Evolutionary conservation across 495 filamentous ascomycete genomes (phyloP).

Genomic region (Neurospora sp.): DNA sequence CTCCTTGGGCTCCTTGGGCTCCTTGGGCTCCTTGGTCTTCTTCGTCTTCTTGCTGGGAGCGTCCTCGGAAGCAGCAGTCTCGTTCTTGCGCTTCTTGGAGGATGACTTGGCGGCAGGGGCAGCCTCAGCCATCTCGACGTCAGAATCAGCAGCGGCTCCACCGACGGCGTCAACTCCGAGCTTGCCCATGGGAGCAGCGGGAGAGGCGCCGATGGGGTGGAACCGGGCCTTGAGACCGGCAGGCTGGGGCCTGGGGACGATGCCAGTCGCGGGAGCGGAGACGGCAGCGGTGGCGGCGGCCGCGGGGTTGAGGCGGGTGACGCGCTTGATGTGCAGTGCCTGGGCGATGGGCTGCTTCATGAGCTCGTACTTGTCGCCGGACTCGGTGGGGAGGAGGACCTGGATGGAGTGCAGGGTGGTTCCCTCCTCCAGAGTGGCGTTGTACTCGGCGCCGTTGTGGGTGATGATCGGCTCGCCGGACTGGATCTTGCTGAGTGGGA

Average conservation of each 20-base stretch:
- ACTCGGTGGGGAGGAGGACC: slow-evolving; percentile 31
- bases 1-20: neutral
- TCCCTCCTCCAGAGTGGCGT: slow-evolving; percentile 22
- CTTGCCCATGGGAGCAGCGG: slow-evolving; percentile 7
- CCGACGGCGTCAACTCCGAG: slow-evolving; percentile 6
- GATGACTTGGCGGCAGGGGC: slow-evolving; percentile 8
- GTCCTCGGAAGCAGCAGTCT: slow-evolving; percentile 28
- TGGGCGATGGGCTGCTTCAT: slow-evolving; percentile 30
- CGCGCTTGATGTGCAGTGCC: slow-evolving; percentile 32
- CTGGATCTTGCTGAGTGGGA: slow-evolving; percentile 28
- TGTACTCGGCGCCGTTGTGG: slow-evolving; percentile 33
- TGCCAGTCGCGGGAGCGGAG: slow-evolving; percentile 13
- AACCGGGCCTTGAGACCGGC: slow-evolving; percentile 34
- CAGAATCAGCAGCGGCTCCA: slow-evolving; percentile 16
- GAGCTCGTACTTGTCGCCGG: slow-evolving; percentile 31
- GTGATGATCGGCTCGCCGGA: slow-evolving; percentile 26
- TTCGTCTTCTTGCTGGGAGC: slow-evolving; percentile 11
- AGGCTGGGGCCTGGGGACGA: slow-evolving; percentile 32
- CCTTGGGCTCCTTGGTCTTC: neutral
- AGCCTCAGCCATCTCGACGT: slow-evolving; percentile 21
- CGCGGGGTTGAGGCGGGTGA: slow-evolving; percentile 29
- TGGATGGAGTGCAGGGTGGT: slow-evolving; percentile 30
- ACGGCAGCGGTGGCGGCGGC: slow-evolving; percentile 14
- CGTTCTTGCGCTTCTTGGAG: slow-evolving; percentile 37
- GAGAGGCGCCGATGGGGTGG: slow-evolving; percentile 29